Evolutionary conservation across 148 eudicot species (phyloP), one percentile per base, ranked within the genome.

Genomic region (Nepenthes gracilis): DNA sequence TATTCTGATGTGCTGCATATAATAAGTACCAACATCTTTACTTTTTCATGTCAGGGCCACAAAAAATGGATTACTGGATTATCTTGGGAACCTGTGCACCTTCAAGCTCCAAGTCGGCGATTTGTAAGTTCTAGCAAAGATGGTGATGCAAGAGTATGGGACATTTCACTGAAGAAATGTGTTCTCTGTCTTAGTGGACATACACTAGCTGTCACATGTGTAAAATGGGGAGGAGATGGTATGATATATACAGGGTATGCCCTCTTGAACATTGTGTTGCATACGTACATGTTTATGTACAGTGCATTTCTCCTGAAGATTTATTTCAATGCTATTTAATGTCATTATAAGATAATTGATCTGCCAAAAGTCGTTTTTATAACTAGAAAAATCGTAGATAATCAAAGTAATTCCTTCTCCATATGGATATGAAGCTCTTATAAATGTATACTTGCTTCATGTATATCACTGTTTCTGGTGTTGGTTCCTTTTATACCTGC

Each of bases 141-240:
- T 79, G 99, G 99, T 32, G 96, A 93, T 80, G 96, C 96, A 60
- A 90, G 96, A 1, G 78, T 93, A 74, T 93, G 96, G 96, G 96
- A 89, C 60, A 73, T 88, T 63, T 32, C 87, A 33, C 73, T 84
- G 57, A 78, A 73, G 66, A 84, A 77, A 67, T 76, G 81, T 76
- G 78, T 86, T 36, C 79, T 89, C 66, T 70, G 67, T 78, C 85
- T 93, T 53, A 88, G 87, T 57, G 96, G 99, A 64, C 99, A 93
- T 59, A 86, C 95, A 48, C 77, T 84, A 65, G 91, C 96, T 54
- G 78, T 93, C 57, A 93, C 96, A 58, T 93, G 95, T 80, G 96
- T 93, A 55, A 93, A 89, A 74, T 93, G 99, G 99, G 92, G 99
- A 64, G 96, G 99, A 38, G 95, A 88, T 71, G 99, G 96, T 71